Evolutionary conservation across 2,329 filamentous ascomycete species (phyloP).

Genomic region (Byssoonygena ceratinophila): DNA sequence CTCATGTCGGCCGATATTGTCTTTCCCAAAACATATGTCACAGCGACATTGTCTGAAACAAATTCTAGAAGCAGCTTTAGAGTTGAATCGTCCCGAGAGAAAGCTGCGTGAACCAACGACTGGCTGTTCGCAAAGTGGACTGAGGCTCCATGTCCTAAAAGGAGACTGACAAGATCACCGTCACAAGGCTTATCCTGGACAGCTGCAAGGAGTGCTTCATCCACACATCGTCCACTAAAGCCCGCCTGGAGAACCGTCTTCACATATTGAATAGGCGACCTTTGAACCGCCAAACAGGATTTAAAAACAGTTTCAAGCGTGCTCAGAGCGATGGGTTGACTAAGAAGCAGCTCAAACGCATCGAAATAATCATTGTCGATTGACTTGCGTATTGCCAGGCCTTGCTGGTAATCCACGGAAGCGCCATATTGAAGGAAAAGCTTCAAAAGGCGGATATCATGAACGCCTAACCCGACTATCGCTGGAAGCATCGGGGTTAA

Average conservation of each 20-base stretch:
- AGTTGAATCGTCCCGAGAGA: constrained; percentile 12
- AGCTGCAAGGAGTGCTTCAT: constrained; percentile 16
- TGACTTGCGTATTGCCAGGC: constrained; percentile 13
- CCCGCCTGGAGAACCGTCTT: constrained; percentile 20
- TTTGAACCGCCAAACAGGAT: constrained; percentile 7
- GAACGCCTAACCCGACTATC: constrained; percentile 7
- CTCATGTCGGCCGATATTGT: constrained; percentile 8
- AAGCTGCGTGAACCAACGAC: constrained; percentile 31
- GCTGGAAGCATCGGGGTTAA: constrained; percentile 12
- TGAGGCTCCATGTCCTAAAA: constrained; percentile 46
- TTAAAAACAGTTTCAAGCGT: constrained; percentile 15
- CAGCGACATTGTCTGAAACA: constrained; percentile 10
- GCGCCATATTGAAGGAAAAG: constrained; percentile 17
- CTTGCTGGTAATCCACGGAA: constrained; percentile 15
- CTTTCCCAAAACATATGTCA: constrained; percentile 16
- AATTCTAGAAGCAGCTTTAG: constrained; percentile 15
- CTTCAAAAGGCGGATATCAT: constrained; percentile 13
- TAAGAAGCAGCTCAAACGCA: constrained; percentile 13
- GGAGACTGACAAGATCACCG: constrained; percentile 36
- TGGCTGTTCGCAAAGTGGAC: constrained; percentile 48
- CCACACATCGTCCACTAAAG: constrained; percentile 11
- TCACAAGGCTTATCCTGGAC: constrained; percentile 17
- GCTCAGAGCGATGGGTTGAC: constrained; percentile 9
- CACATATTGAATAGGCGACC: constrained; percentile 14
- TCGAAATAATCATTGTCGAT: constrained; percentile 15